Evolutionary conservation across 2,329 filamentous ascomycete species (phyloP), one percentile per base, ranked within the genome.

Genomic region (Cercospora canescens): DNA sequence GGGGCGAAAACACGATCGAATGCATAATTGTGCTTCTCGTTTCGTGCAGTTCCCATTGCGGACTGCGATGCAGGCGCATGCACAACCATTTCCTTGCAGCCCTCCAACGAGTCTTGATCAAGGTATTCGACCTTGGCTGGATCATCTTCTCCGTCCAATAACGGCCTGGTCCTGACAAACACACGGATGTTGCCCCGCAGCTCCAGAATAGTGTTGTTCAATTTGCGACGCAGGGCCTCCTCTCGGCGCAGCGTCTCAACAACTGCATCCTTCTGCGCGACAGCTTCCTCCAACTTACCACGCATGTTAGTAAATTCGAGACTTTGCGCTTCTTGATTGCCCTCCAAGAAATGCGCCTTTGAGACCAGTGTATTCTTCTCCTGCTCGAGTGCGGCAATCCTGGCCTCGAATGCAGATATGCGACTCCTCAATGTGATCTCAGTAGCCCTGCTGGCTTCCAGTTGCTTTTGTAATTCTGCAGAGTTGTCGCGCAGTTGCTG

Each of bases 141-240:
- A 26, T 88, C 84, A 6, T 89, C 88, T 8, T 80, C 79, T 64
- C 91, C 89, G 0, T 81, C 78, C 24, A 91, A 82, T 0, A 90
- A 83, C 1, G 95, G 95, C 45, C 96, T 90, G 30, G 98, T 94
- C 76, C 95, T 89, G 76, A 94, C 98, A 88, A 99, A 99, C 71
- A 99, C 95, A 21, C 95, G 91, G 74, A 99, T 99, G 76, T 99
- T 99, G 73, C 95, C 95, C 79, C 97, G 97, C 66, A 99, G 87
- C 76, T 99, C 95, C 77, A 99, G 93, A 55, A 99, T 94, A 78
- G 96, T 95, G 79, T 98, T 98, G 82, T 98, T 97, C 0, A 99
- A 86, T 72, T 96, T 94, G 24, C 95, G 88, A 14, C 95, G 88
- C 59, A 97, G 84, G 0, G 92, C 95, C 80, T 99, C 95, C 76